Evolutionary conservation across 2,329 filamentous ascomycete genomes (phyloP).

Genomic region (Diplodia mutila): DNA sequence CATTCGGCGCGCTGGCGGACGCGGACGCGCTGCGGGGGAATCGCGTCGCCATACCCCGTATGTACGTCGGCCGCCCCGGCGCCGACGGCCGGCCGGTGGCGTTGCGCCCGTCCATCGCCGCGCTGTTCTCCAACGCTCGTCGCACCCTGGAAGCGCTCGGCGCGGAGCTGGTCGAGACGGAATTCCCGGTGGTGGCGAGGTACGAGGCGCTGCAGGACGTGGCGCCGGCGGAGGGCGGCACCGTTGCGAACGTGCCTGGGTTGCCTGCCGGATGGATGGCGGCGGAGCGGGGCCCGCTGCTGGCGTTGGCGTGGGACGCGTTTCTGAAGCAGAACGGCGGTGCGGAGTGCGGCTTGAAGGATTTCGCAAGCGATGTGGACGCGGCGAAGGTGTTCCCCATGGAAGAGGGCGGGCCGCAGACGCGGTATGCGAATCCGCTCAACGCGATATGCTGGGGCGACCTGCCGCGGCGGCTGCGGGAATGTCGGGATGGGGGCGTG

Average conservation of each 20-base stretch:
- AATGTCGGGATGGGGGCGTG: not conserved
- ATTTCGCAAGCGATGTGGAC: slow-evolving; percentile 33
- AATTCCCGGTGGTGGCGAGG: slow-evolving; percentile 52
- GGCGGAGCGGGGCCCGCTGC: slow-evolving; percentile 53
- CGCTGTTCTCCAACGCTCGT: slow-evolving; percentile 39
- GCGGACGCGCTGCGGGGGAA: slow-evolving; percentile 45
- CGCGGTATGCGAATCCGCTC: slow-evolving; percentile 32
- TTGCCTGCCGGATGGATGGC: slow-evolving; percentile 52
- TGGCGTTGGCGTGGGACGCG: slow-evolving; percentile 58
- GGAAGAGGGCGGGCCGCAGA: slow-evolving; percentile 32
- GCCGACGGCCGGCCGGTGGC: slow-evolving; percentile 34
- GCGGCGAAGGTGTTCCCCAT: slow-evolving; percentile 32
- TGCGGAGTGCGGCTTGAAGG: not conserved
- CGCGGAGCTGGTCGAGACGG: slow-evolving; percentile 48
- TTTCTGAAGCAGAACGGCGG: slow-evolving; percentile 44
- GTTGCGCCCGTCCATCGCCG: slow-evolving; percentile 43
- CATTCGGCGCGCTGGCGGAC: slow-evolving; percentile 30
- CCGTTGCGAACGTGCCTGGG: slow-evolving; percentile 47
- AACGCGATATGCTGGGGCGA: not conserved
- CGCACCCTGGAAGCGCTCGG: slow-evolving; percentile 46
- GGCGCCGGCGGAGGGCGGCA: slow-evolving; percentile 39
- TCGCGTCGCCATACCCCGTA: slow-evolving; percentile 52
- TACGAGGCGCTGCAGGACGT: slow-evolving; percentile 42
- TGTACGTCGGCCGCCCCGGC: slow-evolving; percentile 50
- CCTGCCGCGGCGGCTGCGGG: not conserved